Conservation (phyloP, 495 filamentous ascomycete species). For the Lasiosphaeria hispida region DNA sequence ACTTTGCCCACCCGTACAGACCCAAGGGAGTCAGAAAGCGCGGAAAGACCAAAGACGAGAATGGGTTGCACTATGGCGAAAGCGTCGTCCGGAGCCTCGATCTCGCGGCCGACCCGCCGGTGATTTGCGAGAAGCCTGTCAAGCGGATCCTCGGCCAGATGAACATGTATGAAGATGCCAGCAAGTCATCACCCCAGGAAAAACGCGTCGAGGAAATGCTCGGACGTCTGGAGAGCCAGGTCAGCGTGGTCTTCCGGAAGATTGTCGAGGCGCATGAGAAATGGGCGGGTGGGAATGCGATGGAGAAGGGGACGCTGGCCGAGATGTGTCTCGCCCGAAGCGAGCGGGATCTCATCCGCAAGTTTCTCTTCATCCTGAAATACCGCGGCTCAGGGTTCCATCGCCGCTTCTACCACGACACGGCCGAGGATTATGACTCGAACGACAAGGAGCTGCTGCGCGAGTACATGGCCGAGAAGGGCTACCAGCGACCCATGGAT, state of each 20-base stretch:
- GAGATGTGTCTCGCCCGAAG: constrained; percentile 29
- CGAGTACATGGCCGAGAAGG: constrained; percentile 46
- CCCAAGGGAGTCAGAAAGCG: constrained; percentile 4
- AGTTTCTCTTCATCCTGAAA: constrained; percentile 55
- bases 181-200: constrained; percentile 22
- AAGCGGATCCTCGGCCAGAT: constrained; percentile 37
- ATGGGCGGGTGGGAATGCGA: no score
- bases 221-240: constrained; percentile 32
- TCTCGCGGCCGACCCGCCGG: constrained; percentile 18
- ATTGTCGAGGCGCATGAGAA: constrained; percentile 33
- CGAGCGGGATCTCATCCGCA: constrained; percentile 45
- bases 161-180: constrained; percentile 45
- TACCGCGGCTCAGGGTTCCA: constrained; percentile 41
- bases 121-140: constrained; percentile 33
- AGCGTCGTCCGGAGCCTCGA: constrained; percentile 26
- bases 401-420: constrained; percentile 34
- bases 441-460: constrained; percentile 39
- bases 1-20: constrained; percentile 36
- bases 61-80: constrained; percentile 24
- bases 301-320: constrained; percentile 10
- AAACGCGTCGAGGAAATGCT: constrained; percentile 40
- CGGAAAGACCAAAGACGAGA: constrained; percentile 19
- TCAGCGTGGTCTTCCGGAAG: constrained; percentile 29
- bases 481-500: constrained; percentile 43
- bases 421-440: constrained; percentile 34